A percentile compares a stretch with the other conserved stretches of the same genome.
Conservation (phyloP, 176 grass and related monocot species). For the Oryza coarctata region DNA sequence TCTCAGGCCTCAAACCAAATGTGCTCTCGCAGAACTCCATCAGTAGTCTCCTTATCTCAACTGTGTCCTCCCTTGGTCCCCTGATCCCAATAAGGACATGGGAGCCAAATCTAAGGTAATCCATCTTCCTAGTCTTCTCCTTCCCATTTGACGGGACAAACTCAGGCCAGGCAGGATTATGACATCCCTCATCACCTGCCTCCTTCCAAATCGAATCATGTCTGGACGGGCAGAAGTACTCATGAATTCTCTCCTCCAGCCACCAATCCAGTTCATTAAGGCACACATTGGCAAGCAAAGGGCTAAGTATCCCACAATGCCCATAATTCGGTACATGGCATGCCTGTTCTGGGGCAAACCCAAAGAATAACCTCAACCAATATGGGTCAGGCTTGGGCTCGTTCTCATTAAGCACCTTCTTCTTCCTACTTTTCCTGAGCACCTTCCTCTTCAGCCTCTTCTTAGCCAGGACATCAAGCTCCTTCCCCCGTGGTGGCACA, state of each 20-base stretch:
- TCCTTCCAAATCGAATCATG: constrained; percentile 83
- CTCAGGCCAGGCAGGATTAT: constrained; percentile 95
- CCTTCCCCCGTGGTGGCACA: constrained; percentile 32
- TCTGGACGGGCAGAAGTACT: constrained; percentile 76
- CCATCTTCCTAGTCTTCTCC: constrained; percentile 82
- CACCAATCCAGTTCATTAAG: constrained; percentile 82
- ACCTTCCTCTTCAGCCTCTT: constrained; percentile 94
- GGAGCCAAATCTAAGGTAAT: constrained; percentile 77
- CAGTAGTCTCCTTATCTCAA: constrained; percentile 55
- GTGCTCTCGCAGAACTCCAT: constrained; percentile 76
- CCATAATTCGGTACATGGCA: constrained; percentile 56
- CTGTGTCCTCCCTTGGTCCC: constrained; percentile 77
- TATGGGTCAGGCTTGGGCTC: constrained; percentile 87
- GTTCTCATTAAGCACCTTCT: constrained; percentile 80
- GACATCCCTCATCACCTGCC: constrained; percentile 56
- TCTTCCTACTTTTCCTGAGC: constrained; percentile 73
- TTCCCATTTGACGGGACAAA: constrained; percentile 72
- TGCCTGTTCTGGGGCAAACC: constrained; percentile 72
- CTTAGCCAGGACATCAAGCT: constrained; percentile 52
- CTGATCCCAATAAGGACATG: constrained; percentile 85
- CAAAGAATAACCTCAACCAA: constrained; percentile 83
- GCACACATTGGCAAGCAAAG: constrained; percentile 86
- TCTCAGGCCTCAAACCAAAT: constrained; percentile 76
- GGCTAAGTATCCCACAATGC: constrained; percentile 80
- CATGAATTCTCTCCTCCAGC: constrained; percentile 76